A percentile compares a stretch with the other conserved stretches of the same genome.
Conservation (phyloP, 805 yeast genomes). For the Hanseniaspora guilliermondii region DNA sequence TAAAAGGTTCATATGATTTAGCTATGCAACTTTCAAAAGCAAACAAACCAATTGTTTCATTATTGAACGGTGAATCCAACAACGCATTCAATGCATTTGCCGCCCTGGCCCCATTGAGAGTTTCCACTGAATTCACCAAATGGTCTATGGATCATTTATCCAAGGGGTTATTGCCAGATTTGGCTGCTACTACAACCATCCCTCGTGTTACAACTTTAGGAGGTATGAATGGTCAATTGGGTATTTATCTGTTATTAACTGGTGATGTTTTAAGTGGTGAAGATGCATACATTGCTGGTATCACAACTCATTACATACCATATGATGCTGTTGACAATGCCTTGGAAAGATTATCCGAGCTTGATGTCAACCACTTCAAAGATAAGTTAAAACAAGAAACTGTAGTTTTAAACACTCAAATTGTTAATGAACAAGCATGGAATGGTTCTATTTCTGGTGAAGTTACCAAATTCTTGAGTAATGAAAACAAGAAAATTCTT, state of each 20-base stretch:
- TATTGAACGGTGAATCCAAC: constrained; percentile 89
- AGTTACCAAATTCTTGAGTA: constrained; percentile 30
- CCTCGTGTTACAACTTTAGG: constrained; percentile 43
- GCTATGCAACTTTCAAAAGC: neutral
- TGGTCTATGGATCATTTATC: constrained; percentile 98
- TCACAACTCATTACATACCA: constrained; percentile 82
- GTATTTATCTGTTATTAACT: constrained; percentile 75
- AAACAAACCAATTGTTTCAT: constrained; percentile 71
- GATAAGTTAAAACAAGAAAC: constrained; percentile 25
- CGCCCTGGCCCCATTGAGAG: constrained; percentile 81
- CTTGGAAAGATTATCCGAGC: constrained; percentile 49
- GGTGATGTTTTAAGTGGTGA: constrained; percentile 66
- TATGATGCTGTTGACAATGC: constrained; percentile 50
- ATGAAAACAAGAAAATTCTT: constrained; percentile 5
- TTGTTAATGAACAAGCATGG: constrained; percentile 17
- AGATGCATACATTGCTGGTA: constrained; percentile 73
- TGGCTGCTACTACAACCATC: constrained; percentile 82
- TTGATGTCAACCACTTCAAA: constrained; percentile 29
- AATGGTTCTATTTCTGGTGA: constrained; percentile 14
- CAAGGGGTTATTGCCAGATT: constrained; percentile 93
- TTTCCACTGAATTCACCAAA: constrained; percentile 82
- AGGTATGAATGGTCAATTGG: constrained; percentile 55
- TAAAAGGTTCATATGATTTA: neutral
- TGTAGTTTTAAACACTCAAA: constrained; percentile 16
- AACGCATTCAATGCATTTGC: constrained; percentile 96